phyloP scores from a whole-genome alignment of 140 eudicot species.

The Flaveria floridana region DNA sequence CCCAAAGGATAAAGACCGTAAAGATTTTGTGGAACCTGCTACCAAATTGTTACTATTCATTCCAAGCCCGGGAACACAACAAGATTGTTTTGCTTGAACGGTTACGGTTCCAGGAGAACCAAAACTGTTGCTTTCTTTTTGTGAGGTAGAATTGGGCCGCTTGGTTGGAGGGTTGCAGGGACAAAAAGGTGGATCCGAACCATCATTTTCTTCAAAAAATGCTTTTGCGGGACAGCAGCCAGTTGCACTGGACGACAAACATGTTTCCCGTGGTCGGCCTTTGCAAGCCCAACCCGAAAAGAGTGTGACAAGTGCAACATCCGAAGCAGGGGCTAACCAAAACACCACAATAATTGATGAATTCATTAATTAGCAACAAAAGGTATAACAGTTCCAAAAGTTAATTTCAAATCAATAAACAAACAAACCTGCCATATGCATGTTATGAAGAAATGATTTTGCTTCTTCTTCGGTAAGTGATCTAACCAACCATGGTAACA shows the following conservation, averaged over 20 bases:
- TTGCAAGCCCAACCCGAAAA: constrained; percentile 99
- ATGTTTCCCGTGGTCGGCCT: constrained; percentile 64
- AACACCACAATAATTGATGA: constrained; percentile 9
- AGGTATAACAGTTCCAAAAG: neutral
- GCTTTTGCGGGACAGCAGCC: constrained; percentile 80
- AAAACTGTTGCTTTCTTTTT: constrained; percentile 40
- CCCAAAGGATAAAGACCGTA: constrained; percentile 81
- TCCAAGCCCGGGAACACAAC: constrained; percentile 97
- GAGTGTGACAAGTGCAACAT: constrained; percentile 84
- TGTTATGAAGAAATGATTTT: constrained; percentile 69
- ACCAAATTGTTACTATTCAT: constrained; percentile 60
- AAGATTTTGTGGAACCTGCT: constrained; percentile 63
- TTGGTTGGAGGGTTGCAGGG: constrained; percentile 51
- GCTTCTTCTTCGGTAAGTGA: constrained; percentile 88
- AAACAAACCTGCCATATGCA: constrained; percentile 90
- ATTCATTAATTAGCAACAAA: constrained; percentile 4
- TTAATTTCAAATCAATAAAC: neutral
- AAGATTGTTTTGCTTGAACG: constrained; percentile 59
- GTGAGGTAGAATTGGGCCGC: constrained; percentile 38
- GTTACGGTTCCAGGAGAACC: constrained; percentile 32
- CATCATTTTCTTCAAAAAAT: constrained; percentile 39
- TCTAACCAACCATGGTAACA: constrained; percentile 94
- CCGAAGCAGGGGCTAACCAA: constrained; percentile 81
- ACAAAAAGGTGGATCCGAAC: constrained; percentile 32
- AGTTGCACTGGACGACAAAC: constrained; percentile 64